Base-by-base conservation (phyloP, 768 basidiomycete species). In the Leucocoprinus sp. region DNA sequence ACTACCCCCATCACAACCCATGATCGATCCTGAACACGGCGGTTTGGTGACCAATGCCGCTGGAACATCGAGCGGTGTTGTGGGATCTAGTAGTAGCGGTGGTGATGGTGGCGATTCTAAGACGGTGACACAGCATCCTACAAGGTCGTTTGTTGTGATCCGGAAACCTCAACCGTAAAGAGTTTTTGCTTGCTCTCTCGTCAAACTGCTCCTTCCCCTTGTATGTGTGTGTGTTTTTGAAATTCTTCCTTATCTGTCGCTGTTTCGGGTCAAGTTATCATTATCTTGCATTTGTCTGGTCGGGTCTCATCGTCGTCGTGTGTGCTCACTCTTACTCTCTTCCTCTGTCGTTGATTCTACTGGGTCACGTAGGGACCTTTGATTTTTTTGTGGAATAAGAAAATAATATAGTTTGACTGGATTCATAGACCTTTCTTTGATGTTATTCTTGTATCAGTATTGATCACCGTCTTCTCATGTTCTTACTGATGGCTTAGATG, bases 61-160 rank as follows among this genome's bases (percentile, higher is more conserved):
- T 8, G 21, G 35, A n/a, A 24, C 23, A 8, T 11, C 39, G 17
- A 23, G 17, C 28, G 37, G 26, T 11, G 27, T 11, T 27, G 42
- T 18, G 11, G 28, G 35, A 11, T 39, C 38, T 6, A 33, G 29
- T 18, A 37, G n/a, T 2, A 35, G 28, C 61, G 54, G 29, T 12
- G 37, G 18, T 2, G 43, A 44, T 62, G 54, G 21, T 4, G 14
- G 31, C 31, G 51, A 22, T 26, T 17, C 15, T 15, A 18, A 23
- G 22, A 23, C 34, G 33, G 34, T 26, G 24, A 38, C 34, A 29
- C 41, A 42, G 31, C 66, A 62, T 48, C 69, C 63, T 35, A 70
- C 63, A 51, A 64, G 76, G 53, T 82, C 81, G 22, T 85, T 85
- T 51, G 82, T 84, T 15, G 82, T 85, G 26, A 75, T 84, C 39